Evolutionary conservation across 2,329 filamentous ascomycete species (phyloP).

Genomic region (Didymellaceae sp.): DNA sequence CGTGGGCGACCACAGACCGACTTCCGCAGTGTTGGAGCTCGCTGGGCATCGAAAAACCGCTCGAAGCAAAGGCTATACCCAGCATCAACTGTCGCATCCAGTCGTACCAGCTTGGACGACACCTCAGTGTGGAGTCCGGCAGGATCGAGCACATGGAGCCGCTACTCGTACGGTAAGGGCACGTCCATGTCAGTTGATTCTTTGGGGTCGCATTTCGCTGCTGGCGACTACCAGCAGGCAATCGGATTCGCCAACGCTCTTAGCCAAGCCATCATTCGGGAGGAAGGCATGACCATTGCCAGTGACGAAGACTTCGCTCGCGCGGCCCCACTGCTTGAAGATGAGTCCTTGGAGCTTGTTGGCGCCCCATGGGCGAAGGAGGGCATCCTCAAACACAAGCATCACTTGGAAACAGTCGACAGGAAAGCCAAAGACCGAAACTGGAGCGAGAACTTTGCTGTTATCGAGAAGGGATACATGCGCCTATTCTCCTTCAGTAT

Average conservation of each 20-base stretch:
- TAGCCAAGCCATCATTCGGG: conserved; percentile 94
- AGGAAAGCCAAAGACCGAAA: conserved; percentile 93
- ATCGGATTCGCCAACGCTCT: conserved; percentile 97
- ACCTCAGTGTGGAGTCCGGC: conserved; percentile 91
- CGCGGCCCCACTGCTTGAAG: conserved; percentile 76
- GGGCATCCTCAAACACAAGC: conserved; percentile 93
- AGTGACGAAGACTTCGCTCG: conserved; percentile 65
- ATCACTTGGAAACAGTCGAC: conserved; percentile 88
- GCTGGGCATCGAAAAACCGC: conserved; percentile 86
- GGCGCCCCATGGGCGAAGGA: conserved; percentile 99
- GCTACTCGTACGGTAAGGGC: conserved; percentile 87
- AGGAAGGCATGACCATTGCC: conserved; percentile 69
- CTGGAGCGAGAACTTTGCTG: conserved; percentile 94
- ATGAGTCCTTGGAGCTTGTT: conserved; percentile 87
- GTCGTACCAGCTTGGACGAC: conserved; percentile 92
- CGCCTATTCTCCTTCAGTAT: conserved; percentile 91
- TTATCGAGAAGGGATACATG: conserved; percentile 93
- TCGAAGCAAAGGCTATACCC: conserved; percentile 79
- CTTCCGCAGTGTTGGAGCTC: conserved; percentile 65
- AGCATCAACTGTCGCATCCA: conserved; percentile 83
- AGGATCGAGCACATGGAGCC: conserved; percentile 92
- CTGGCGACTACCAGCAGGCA: conserved; percentile 88
- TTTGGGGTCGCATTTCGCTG: conserved; percentile 76
- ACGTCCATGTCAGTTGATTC: conserved; percentile 93
- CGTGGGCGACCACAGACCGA: conserved; percentile 74